These are phyloP conservation scores for Rubroshorea leprosula DNA, from an alignment of 345 rosid genomes.

Conservation along the genomic window DNA sequence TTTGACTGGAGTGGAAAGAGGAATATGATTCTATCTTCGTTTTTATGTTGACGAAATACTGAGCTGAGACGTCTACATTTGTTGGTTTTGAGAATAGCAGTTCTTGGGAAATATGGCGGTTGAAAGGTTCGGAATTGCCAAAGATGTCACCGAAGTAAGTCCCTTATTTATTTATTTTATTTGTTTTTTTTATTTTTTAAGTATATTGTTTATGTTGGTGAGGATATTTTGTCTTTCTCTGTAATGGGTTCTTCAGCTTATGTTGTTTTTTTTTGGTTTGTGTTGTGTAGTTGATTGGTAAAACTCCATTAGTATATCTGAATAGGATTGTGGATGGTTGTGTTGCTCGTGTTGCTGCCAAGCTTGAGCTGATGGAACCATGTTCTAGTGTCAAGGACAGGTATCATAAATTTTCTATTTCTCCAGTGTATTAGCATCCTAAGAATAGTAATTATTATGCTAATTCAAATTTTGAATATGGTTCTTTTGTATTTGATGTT, in stretches of 20 bases:
- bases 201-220: neutral
- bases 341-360: conserved; percentile 73
- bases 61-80: too few relatives aligned
- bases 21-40: too few relatives aligned
- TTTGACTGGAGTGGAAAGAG: too few relatives aligned
- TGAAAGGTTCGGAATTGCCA: conserved; percentile 49
- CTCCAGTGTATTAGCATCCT: neutral
- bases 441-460: neutral
- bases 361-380: conserved; percentile 80
- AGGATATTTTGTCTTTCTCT: neutral
- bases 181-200: neutral
- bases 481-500: neutral
- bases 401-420: conserved; percentile 17
- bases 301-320: conserved; percentile 79
- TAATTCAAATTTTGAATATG: neutral
- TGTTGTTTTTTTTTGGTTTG: neutral
- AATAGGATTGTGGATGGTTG: conserved; percentile 67
- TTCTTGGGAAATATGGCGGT: conserved; percentile 38
- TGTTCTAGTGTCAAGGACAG: conserved; percentile 84
- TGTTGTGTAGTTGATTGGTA: conserved; percentile 58
- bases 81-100: conserved; percentile 17
- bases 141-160: conserved; percentile 79
- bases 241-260: neutral
- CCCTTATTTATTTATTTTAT: neutral
- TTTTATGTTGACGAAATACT: too few relatives aligned